phyloP scores from a whole-genome alignment of 73 alveolate genomes.

The Paramecium octaurelia region DNA sequence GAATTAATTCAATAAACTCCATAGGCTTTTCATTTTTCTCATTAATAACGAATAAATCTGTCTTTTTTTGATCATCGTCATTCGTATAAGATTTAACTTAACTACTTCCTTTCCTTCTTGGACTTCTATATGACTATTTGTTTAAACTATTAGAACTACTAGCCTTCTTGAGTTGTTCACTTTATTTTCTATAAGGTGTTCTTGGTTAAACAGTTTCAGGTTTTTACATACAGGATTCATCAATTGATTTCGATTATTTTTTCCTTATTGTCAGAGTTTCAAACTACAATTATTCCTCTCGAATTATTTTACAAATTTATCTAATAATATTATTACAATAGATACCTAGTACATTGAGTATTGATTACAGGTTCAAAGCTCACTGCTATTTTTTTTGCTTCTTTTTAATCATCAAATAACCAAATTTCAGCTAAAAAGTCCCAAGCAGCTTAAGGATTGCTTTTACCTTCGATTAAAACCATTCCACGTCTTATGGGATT shows the following conservation, averaged over 20 bases:
- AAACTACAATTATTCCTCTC: constrained; percentile 11
- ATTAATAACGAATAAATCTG: neutral
- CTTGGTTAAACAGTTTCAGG: neutral
- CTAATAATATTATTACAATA: neutral
- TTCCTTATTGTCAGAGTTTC: neutral
- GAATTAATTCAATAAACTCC: neutral
- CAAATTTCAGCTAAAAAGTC: constrained; percentile 86
- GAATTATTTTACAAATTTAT: constrained; percentile 79
- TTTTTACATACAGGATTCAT: neutral
- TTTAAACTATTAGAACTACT: neutral
- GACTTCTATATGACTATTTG: constrained; percentile 17
- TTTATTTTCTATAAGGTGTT: neutral
- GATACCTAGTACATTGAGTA: constrained; percentile 75
- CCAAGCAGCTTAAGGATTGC: constrained; percentile 85
- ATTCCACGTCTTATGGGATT: constrained; percentile 87
- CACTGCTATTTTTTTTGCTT: constrained; percentile 67
- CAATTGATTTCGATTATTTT: constrained; percentile 21
- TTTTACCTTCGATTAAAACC: constrained; percentile 81
- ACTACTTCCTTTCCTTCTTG: constrained; percentile 7
- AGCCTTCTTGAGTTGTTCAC: neutral
- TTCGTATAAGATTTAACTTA: neutral
- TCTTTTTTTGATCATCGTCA: neutral
- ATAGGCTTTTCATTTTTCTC: neutral
- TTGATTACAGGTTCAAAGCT: constrained; percentile 86
- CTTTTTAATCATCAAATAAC: constrained; percentile 75